These are phyloP conservation scores for Oryza rufipogon DNA, from an alignment of 176 grass and related monocot genomes.

Conservation along the genomic window DNA sequence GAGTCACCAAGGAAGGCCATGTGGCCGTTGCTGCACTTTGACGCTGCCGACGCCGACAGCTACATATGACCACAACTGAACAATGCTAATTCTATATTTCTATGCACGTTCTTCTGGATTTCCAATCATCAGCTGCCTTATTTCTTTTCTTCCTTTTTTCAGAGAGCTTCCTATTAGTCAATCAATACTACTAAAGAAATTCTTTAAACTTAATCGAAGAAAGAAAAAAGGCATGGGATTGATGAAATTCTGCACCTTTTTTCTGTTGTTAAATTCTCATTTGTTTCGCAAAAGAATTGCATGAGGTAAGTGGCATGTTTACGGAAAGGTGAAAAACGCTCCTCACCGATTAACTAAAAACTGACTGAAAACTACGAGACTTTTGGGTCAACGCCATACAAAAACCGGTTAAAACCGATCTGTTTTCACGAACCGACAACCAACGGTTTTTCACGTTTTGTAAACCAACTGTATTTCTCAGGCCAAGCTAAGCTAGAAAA, in stretches of 20 bases:
- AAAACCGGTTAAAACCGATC: no score
- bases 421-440: no score
- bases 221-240: background rate
- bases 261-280: background rate
- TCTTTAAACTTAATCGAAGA: background rate
- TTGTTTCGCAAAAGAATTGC: no score
- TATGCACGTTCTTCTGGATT: background rate
- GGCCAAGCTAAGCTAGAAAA: background rate
- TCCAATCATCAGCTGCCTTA: background rate
- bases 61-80: background rate
- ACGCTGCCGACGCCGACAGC: constrained; percentile 34
- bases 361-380: no score
- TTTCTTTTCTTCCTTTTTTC: background rate
- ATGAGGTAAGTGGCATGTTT: no score
- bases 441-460: background rate
- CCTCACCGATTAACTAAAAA: no score
- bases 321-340: no score
- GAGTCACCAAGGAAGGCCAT: background rate
- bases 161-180: background rate
- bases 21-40: constrained; percentile 35
- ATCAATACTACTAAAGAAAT: background rate
- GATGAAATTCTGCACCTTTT: background rate
- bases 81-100: background rate
- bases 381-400: no score
- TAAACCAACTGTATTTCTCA: no score